These are phyloP conservation scores for Basipetospora chlamydospora DNA, from an alignment of 2,329 filamentous ascomycete species.

Conservation along the genomic window DNA sequence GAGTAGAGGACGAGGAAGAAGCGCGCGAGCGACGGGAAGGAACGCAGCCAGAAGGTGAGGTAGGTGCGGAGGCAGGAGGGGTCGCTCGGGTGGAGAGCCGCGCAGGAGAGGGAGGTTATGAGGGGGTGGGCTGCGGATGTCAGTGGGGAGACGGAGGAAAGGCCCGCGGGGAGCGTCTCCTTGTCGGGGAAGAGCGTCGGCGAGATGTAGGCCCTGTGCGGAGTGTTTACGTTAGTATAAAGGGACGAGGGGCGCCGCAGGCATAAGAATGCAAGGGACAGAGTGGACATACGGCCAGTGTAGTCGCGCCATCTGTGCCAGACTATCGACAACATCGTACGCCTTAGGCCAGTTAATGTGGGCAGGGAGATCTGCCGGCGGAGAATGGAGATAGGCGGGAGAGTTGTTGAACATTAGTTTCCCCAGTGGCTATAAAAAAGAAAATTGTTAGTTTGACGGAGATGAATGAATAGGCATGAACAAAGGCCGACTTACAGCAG, in stretches of 20 bases:
- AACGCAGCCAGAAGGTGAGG: conserved; percentile 71
- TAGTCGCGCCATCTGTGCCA: conserved; percentile 67
- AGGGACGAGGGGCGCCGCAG: too few species aligned
- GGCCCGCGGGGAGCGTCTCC: conserved; percentile 11
- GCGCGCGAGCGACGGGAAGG: conserved; percentile 65
- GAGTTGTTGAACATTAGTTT: conserved; percentile 55
- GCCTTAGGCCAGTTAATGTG: conserved; percentile 59
- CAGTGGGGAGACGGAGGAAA: neutral
- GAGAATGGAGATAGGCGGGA: conserved; percentile 60
- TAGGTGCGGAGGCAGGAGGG: conserved; percentile 82
- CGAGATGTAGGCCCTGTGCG: conserved; percentile 62
- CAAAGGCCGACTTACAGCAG: conserved; percentile 30
- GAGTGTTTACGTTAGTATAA: conserved; percentile 7
- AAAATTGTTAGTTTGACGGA: too few species aligned
- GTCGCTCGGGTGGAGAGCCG: conserved; percentile 72
- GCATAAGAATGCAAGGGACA: too few species aligned
- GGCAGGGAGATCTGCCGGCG: conserved; percentile 54
- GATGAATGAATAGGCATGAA: too few species aligned
- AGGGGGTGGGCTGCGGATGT: conserved; percentile 59
- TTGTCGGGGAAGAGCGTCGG: conserved; percentile 66
- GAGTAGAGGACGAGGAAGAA: conserved; percentile 65
- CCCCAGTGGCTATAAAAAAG: conserved; percentile 20
- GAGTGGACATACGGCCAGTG: conserved; percentile 59
- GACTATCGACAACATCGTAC: conserved; percentile 62
- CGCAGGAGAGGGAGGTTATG: conserved; percentile 75